These are phyloP conservation scores for Alternaria longipes DNA, from an alignment of 2,329 filamentous ascomycete genomes.

Conservation along the genomic window DNA sequence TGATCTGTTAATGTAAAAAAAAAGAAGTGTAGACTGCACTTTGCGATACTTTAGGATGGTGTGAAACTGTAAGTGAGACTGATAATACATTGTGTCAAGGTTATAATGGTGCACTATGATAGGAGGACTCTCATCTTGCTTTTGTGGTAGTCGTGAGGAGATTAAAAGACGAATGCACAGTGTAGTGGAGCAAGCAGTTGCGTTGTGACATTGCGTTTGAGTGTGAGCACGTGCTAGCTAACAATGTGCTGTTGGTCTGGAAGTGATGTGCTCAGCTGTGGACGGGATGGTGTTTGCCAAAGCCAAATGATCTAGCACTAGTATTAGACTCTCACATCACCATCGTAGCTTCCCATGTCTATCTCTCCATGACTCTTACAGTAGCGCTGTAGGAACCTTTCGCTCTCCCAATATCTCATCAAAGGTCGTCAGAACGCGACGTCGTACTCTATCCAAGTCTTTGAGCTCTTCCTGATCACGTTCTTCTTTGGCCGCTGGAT, in stretches of 20 bases:
- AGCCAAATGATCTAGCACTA: not conserved
- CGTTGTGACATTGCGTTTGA: not conserved
- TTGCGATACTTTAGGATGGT: not conserved
- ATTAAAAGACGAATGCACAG: not conserved
- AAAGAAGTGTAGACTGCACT: not conserved
- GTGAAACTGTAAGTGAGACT: not conserved
- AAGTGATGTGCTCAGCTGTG: not conserved
- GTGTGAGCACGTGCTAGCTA: not conserved
- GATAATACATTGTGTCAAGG: not conserved
- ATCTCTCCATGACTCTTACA: not conserved
- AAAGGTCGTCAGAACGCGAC: conserved; percentile 4
- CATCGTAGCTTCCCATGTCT: not conserved
- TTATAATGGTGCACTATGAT: not conserved
- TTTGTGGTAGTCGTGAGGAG: not conserved
- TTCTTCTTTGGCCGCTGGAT: not conserved
- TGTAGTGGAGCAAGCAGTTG: not conserved
- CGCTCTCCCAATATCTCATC: conserved; percentile 7
- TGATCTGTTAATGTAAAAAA: not conserved
- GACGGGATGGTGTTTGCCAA: not conserved
- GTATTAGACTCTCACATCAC: too few relatives aligned
- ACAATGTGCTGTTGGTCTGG: not conserved
- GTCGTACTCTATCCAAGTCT: not conserved
- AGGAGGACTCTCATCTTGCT: not conserved
- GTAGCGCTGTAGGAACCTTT: not conserved
- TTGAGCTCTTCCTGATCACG: not conserved